Evolutionary conservation across 768 basidiomycete species (phyloP).

Genomic region (Boletales sp.): DNA sequence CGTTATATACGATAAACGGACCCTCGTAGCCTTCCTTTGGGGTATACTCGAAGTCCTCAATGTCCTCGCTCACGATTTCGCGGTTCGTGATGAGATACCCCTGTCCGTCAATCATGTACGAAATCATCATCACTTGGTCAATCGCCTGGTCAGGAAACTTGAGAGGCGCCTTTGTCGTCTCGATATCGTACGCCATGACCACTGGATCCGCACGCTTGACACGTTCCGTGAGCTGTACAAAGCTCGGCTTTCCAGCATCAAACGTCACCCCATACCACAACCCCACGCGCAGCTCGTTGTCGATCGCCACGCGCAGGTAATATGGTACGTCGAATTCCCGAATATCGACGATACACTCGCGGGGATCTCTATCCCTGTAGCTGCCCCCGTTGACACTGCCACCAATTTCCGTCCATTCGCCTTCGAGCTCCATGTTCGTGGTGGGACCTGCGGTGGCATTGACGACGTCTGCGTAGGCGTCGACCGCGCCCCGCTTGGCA

Average conservation of each 20-base stretch:
- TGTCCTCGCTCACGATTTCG: slow-evolving; percentile 95
- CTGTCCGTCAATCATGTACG: slow-evolving; percentile 98
- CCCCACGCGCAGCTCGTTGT: slow-evolving; percentile 95
- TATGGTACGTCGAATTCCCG: slow-evolving; percentile 97
- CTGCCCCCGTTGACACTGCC: slow-evolving; percentile 36
- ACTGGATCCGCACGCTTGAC: slow-evolving; percentile 99
- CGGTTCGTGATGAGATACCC: slow-evolving; percentile 97
- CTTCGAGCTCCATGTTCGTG: slow-evolving; percentile 68
- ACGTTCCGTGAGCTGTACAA: slow-evolving; percentile 70
- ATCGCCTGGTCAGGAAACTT: slow-evolving; percentile 96
- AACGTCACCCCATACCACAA: slow-evolving; percentile 95
- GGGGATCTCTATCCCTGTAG: slow-evolving; percentile 71
- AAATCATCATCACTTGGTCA: slow-evolving; percentile 99
- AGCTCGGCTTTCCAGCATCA: slow-evolving; percentile 70
- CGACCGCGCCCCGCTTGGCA: slow-evolving; percentile 90
- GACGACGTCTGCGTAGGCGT: slow-evolving; percentile 96
- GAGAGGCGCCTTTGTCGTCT: slow-evolving; percentile 98
- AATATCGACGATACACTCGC: slow-evolving; percentile 89
- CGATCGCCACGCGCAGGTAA: slow-evolving; percentile 98
- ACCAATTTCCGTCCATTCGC: slow-evolving; percentile 52
- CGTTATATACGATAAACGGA: slow-evolving; percentile 93
- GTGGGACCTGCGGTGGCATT: slow-evolving; percentile 66
- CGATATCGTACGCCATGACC: slow-evolving; percentile 98
- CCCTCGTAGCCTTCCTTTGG: slow-evolving; percentile 98
- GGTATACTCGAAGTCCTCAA: slow-evolving; percentile 98